Percentiles rank a stretch among this genome's conserved stretches.
These are phyloP conservation scores for Pseudotulostoma volvatum DNA, from an alignment of 495 filamentous ascomycete genomes.

Conservation along the genomic window DNA sequence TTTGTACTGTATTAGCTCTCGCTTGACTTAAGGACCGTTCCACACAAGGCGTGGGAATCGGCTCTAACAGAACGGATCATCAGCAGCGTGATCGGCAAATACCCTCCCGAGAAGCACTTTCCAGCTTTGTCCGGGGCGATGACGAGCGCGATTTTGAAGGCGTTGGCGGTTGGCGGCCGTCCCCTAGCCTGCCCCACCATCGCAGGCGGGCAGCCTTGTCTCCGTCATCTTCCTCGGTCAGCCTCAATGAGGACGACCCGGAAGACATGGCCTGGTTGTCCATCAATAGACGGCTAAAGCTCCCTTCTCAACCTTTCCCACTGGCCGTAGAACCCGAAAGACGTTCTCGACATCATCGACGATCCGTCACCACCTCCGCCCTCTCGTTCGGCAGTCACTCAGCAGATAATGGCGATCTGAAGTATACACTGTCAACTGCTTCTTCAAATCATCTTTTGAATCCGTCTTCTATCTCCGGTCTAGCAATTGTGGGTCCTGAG, in stretches of 20 bases:
- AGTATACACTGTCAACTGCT: neutral
- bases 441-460: too few relatives aligned
- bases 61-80: constrained; percentile 8
- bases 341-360: constrained; percentile 1
- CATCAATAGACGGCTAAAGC: constrained; percentile 55
- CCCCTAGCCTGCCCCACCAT: constrained; percentile 1
- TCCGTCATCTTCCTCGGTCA: constrained; percentile 14
- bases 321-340: constrained; percentile 6
- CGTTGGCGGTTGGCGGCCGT: constrained; percentile 60
- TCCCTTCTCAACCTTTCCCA: constrained; percentile 32
- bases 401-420: neutral
- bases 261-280: constrained; percentile 47
- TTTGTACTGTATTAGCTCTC: neutral
- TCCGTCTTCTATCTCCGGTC: neutral
- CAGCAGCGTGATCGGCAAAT: constrained; percentile 5
- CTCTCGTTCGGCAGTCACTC: neutral
- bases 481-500: neutral
- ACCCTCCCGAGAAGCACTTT: constrained; percentile 9
- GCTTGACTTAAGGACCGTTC: neutral
- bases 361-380: constrained; percentile 2
- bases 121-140: constrained; percentile 20
- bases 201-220: constrained; percentile 21
- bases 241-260: constrained; percentile 7
- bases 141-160: constrained; percentile 64
- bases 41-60: neutral